Conservation (phyloP, 2,329 filamentous ascomycete species). For the Lomentospora prolificans region DNA sequence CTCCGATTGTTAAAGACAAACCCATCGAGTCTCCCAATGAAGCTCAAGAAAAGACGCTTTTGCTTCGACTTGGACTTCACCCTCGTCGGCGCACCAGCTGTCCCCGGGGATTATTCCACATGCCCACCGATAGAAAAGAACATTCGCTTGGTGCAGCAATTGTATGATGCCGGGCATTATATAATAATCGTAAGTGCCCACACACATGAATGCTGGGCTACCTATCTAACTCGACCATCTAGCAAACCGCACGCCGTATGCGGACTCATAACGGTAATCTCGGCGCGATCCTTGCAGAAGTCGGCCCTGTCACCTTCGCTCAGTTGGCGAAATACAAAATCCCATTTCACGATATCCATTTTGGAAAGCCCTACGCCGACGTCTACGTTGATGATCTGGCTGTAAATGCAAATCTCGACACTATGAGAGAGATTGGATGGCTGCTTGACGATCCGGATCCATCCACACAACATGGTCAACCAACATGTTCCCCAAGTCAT, state of each 20-base stretch:
- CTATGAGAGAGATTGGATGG: conserved; percentile 20
- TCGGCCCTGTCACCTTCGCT: not conserved
- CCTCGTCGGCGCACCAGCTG: conserved; percentile 18
- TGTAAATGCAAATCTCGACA: conserved; percentile 20
- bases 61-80: conserved; percentile 21
- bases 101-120: conserved; percentile 19
- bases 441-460: conserved; percentile 17
- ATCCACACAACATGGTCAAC: not conserved
- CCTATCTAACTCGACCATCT: not conserved
- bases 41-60: conserved; percentile 1
- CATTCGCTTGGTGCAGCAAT: conserved; percentile 19
- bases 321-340: not conserved
- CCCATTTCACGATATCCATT: not conserved
- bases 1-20: conserved; percentile 16
- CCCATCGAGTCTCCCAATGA: not conserved
- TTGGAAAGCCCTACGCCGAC: not conserved
- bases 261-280: not conserved
- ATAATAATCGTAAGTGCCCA: conserved; percentile 21
- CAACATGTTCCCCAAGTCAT: not conserved
- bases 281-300: not conserved
- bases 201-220: too few species aligned
- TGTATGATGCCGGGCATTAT: conserved; percentile 19
- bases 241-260: not conserved
- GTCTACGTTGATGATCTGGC: conserved; percentile 9
- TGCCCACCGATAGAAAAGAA: conserved; percentile 21